phyloP scores from a whole-genome alignment of 805 yeast genomes.

The Kuraishia ogatae region DNA sequence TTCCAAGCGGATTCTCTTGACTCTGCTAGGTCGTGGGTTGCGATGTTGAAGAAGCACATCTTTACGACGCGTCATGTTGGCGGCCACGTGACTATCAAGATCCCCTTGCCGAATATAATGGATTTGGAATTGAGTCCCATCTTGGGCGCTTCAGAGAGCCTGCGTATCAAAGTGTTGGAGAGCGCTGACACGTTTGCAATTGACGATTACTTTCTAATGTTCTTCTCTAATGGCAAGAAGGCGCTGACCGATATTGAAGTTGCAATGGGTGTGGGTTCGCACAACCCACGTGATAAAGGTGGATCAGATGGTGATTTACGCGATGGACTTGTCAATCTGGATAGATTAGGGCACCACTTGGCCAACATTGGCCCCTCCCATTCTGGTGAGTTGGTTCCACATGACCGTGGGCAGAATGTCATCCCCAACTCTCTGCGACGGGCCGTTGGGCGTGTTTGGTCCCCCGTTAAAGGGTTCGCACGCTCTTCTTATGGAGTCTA shows the following conservation, averaged over 20 bases:
- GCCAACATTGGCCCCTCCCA: too few species aligned
- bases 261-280: too few species aligned
- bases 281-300: too few species aligned
- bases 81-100: constrained; percentile 65
- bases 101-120: constrained; percentile 63
- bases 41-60: constrained; percentile 62
- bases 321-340: too few species aligned
- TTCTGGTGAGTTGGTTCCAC: neutral
- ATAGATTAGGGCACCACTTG: too few species aligned
- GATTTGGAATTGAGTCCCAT: constrained; percentile 51
- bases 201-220: constrained; percentile 66
- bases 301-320: too few species aligned
- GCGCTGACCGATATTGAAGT: constrained; percentile 31
- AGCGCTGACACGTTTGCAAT: constrained; percentile 40
- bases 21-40: constrained; percentile 77
- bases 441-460: neutral
- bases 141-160: constrained; percentile 45
- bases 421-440: neutral
- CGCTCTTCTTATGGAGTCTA: neutral
- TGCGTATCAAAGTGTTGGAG: constrained; percentile 56
- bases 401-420: neutral
- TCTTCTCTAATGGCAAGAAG: constrained; percentile 43
- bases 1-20: constrained; percentile 68
- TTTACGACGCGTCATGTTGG: constrained; percentile 66
- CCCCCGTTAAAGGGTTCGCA: neutral